Conservation (phyloP, 148 eudicot genomes). For the Cornus suecica region DNA sequence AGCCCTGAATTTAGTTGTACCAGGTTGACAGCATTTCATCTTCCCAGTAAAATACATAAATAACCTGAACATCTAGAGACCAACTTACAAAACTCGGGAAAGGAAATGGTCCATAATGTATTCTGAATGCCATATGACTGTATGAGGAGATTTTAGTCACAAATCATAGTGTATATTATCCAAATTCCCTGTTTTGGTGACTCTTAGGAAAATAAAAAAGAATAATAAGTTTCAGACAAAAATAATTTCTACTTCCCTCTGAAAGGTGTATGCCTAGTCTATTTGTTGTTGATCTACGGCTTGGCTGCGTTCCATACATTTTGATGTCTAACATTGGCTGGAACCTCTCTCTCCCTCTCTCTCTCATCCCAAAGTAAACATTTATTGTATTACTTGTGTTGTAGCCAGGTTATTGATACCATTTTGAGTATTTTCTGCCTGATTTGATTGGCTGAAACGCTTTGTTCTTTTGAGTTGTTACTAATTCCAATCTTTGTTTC, state of each 20-base stretch:
- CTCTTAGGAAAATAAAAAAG: background rate
- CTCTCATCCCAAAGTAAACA: background rate
- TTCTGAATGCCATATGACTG: background rate
- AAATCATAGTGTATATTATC: background rate
- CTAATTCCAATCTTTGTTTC: background rate
- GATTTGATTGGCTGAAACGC: background rate
- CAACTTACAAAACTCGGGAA: background rate
- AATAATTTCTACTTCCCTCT: background rate
- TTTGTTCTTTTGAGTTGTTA: background rate
- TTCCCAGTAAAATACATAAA: background rate
- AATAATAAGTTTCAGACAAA: background rate
- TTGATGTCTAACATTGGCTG: too few relatives aligned
- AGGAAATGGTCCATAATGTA: background rate
- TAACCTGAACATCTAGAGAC: background rate
- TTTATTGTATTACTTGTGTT: background rate
- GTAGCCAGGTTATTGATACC: background rate
- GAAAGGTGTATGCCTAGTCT: background rate
- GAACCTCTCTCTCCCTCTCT: background rate
- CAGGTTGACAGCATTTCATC: background rate
- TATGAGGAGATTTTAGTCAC: background rate
- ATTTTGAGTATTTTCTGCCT: background rate
- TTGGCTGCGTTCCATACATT: too few relatives aligned
- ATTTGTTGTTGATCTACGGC: background rate
- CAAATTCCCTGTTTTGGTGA: background rate
- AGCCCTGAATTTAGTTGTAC: background rate